Evolutionary conservation across 352 stramenopile species (phyloP).

Genomic region (Phytophthora ramorum): DNA sequence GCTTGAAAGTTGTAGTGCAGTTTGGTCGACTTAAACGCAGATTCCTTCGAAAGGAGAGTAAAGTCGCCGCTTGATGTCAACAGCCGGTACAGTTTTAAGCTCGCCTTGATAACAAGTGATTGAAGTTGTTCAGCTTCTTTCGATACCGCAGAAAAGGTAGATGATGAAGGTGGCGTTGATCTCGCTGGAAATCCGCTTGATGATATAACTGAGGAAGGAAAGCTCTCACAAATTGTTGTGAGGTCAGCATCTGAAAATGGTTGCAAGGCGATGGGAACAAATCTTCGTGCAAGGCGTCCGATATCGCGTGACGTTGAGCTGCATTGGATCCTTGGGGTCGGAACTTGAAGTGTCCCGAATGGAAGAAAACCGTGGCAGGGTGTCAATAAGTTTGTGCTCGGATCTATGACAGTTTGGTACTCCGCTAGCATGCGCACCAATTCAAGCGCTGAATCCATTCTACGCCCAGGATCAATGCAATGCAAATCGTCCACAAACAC

Average conservation of each 20-base stretch:
- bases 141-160: neutral
- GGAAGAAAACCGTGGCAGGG: conserved; percentile 35
- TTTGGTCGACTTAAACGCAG: conserved; percentile 34
- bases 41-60: conserved; percentile 20
- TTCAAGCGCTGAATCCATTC: conserved; percentile 50
- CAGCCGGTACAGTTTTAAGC: conserved; percentile 57
- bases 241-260: conserved; percentile 53
- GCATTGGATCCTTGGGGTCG: neutral
- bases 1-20: conserved; percentile 61
- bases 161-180: neutral
- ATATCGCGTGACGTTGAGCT: conserved; percentile 18
- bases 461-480: conserved; percentile 26
- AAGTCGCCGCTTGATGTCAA: conserved; percentile 45
- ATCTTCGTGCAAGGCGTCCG: conserved; percentile 36
- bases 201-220: conserved; percentile 6
- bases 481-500: conserved; percentile 78
- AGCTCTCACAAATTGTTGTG: conserved; percentile 53
- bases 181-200: neutral
- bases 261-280: conserved; percentile 44
- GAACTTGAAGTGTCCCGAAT: conserved; percentile 38
- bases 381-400: conserved; percentile 36
- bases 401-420: conserved; percentile 50
- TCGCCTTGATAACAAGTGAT: conserved; percentile 58
- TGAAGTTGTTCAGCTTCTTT: conserved; percentile 51
- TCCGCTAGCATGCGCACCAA: conserved; percentile 56